A percentile compares a stretch with the other conserved stretches of the same genome.
These are phyloP conservation scores for Posidonia australis DNA, from an alignment of 106 monocot genomes.

Conservation along the genomic window DNA sequence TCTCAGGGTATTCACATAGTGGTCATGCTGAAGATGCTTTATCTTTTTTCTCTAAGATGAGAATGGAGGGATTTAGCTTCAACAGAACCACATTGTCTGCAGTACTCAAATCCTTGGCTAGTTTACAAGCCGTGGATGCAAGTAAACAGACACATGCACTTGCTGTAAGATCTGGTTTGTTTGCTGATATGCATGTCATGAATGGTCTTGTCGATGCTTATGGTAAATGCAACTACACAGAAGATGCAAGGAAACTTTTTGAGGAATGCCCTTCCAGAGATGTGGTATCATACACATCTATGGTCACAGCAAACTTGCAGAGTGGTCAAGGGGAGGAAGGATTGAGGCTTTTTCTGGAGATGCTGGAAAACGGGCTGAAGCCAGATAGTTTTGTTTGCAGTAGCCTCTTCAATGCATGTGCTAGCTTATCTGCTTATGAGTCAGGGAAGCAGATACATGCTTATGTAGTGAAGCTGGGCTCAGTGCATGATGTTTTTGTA, in stretches of 20 bases:
- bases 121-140: slow-evolving; percentile 20
- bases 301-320: slow-evolving; percentile 60
- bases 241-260: slow-evolving; percentile 47
- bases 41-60: slow-evolving; percentile 44
- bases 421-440: slow-evolving; percentile 70
- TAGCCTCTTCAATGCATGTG: slow-evolving; percentile 75
- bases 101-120: slow-evolving; percentile 63
- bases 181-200: slow-evolving; percentile 54
- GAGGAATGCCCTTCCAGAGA: slow-evolving; percentile 39
- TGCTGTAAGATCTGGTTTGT: slow-evolving; percentile 32
- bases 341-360: slow-evolving; percentile 46
- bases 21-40: slow-evolving; percentile 40
- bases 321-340: slow-evolving; percentile 68
- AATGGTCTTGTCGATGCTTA: slow-evolving; percentile 88
- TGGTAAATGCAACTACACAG: slow-evolving; percentile 39
- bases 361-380: slow-evolving; percentile 36
- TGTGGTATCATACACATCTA: slow-evolving; percentile 65
- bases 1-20: slow-evolving; percentile 66
- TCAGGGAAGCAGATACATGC: slow-evolving; percentile 78
- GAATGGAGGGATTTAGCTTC: slow-evolving; percentile 37
- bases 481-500: slow-evolving; percentile 46
- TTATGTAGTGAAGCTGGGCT: slow-evolving; percentile 46
- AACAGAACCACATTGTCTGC: slow-evolving; percentile 75
- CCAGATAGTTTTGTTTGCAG: slow-evolving; percentile 75
- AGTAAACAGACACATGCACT: slow-evolving; percentile 57